Base-by-base conservation (phyloP, 345 rosid species). In the Bruguiera parviflora region DNA sequence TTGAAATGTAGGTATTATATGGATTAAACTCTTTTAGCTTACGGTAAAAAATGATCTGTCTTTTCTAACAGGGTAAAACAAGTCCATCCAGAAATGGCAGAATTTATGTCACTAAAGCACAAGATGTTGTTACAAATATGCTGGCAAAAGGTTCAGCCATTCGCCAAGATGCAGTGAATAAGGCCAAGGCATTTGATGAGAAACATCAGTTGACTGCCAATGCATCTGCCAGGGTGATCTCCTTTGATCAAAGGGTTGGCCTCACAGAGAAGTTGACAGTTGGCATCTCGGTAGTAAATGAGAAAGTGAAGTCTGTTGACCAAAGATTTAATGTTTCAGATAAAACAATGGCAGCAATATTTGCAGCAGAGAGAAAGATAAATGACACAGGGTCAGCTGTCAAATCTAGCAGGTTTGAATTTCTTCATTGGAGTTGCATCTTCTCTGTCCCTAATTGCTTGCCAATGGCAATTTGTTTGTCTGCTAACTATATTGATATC, bases 271-370 rank as follows among this genome's bases (percentile, higher is more conserved):
- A 92, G 82, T 80, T 92, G 31, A 86, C 90, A 0, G 92, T 92
- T 21, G 94, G 96, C 24, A 86, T 95, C 63, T 89, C 97, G 22
- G 93, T 60, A 1, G 97, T 95, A 69, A 95, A 95, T 63, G 91
- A 95, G 83, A 95, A 87, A 85, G 96, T 92, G 68, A 95, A 86
- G 78, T 88, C 90, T 71, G 96, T 95, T 78, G 99, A 95, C 79
- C 97, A 92, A 70, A 87, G 84, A 81, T 89, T 95, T 83, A 93
- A 88, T 15, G 96, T 95, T 7, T 90, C 99, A 0, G 96, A 95
- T 81, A 92, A 88, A 84, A 95, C 97, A 20, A 92, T 95, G 99
- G 96, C 97, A 39, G 97, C 99, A 29, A 73, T 92, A 75, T 92
- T 90, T 82, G 97, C 99, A 46, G 96, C 99, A 0, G 97, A 95